Evolutionary conservation across 139 green algal genomes (phyloP).

Genomic region (Tetradesmus lagerheimii): DNA sequence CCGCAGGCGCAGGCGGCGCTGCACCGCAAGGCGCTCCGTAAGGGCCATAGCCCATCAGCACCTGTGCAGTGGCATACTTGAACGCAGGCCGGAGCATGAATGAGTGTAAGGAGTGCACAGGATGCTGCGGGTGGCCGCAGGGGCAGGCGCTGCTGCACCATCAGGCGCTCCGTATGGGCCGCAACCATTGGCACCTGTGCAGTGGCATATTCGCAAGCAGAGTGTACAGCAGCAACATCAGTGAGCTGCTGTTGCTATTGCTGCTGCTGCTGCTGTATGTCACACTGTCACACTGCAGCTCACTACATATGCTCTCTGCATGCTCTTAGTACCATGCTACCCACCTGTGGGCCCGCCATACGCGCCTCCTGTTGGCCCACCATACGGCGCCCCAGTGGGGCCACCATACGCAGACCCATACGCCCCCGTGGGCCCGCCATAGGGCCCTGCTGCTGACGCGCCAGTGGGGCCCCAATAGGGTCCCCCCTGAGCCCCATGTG

Average conservation of each 20-base stretch:
- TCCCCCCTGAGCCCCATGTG: neutral
- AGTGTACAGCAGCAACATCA: no score
- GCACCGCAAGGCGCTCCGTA: neutral
- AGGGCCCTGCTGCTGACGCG: neutral
- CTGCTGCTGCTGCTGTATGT: no score
- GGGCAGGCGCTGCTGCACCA: no score
- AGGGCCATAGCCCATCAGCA: conserved; percentile 19
- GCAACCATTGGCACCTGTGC: no score
- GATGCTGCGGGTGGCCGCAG: no score
- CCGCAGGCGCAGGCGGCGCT: no score
- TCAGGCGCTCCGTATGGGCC: no score
- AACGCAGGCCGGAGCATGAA: neutral
- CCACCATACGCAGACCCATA: conserved; percentile 25
- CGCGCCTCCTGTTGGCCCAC: neutral
- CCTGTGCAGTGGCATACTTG: neutral
- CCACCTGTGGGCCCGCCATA: neutral
- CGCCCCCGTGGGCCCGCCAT: neutral
- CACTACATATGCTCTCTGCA: neutral
- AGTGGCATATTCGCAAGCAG: no score
- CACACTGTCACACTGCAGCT: no score
- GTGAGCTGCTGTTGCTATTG: no score
- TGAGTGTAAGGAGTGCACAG: no score
- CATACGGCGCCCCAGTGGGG: conserved; percentile 26
- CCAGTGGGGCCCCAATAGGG: conserved; percentile 3
- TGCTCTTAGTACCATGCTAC: neutral